phyloP scores from a whole-genome alignment of 148 eudicot genomes.

The Chenopodium suecicum region DNA sequence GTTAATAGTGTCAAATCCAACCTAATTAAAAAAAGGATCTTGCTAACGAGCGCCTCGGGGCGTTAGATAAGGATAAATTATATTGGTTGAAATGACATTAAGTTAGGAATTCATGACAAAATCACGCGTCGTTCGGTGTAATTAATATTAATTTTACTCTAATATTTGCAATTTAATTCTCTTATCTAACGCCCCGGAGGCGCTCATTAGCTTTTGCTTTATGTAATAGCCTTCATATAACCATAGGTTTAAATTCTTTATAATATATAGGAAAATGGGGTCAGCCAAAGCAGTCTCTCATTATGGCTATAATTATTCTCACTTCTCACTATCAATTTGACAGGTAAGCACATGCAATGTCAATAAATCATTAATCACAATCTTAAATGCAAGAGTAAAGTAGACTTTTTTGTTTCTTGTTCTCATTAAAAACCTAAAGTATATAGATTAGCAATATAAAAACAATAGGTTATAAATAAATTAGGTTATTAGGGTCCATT shows the following conservation, averaged over 20 bases:
- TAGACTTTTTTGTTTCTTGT: neutral
- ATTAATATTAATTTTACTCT: too few species aligned
- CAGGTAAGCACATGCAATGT: slow-evolving; percentile 21
- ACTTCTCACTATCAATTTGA: slow-evolving; percentile 9
- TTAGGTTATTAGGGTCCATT: neutral
- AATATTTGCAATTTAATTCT: too few species aligned
- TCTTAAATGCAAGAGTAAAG: neutral
- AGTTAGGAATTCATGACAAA: too few species aligned
- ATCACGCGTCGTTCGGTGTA: too few species aligned
- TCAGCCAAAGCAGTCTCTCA: neutral
- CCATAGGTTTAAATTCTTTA: neutral
- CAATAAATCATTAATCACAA: neutral
- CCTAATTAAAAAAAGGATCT: neutral
- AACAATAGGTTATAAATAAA: neutral
- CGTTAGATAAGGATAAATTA: too few species aligned
- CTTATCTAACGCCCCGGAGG: too few species aligned
- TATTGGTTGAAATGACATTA: too few species aligned
- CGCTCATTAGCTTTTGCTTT: neutral
- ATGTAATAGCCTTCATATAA: slow-evolving; percentile 1
- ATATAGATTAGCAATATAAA: neutral
- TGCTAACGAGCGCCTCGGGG: too few species aligned
- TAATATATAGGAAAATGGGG: neutral
- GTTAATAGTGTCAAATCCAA: neutral
- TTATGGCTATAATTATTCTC: slow-evolving; percentile 4
- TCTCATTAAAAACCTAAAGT: neutral